Evolutionary conservation across 2,329 filamentous ascomycete species (phyloP).

Genomic region (Cadophora gregata): DNA sequence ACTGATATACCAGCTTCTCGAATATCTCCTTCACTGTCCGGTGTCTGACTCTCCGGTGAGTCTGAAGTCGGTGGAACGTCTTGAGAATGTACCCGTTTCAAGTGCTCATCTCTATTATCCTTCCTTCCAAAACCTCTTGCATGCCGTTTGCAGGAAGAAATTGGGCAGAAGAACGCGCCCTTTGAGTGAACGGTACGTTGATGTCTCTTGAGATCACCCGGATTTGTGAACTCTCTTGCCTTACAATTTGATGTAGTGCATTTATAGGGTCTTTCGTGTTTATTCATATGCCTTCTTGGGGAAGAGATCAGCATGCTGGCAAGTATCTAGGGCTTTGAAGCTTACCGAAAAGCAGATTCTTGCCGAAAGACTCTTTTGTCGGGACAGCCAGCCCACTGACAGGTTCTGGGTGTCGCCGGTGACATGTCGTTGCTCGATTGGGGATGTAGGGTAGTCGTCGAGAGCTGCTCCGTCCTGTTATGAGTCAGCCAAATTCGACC

Average conservation of each 20-base stretch:
- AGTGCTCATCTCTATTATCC: slow-evolving; percentile 25
- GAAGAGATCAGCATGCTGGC: no score
- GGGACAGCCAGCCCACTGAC: slow-evolving; percentile 13
- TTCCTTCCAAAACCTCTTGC: slow-evolving; percentile 22
- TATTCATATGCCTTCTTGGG: slow-evolving; percentile 29
- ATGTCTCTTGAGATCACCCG: slow-evolving; percentile 26
- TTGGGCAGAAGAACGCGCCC: slow-evolving; percentile 20
- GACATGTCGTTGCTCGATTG: neutral
- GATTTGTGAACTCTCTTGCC: slow-evolving; percentile 20
- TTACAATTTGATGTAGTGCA: slow-evolving; percentile 21
- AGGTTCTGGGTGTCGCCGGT: neutral
- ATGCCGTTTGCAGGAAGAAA: slow-evolving; percentile 22
- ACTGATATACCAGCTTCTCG: no score
- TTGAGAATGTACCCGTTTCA: slow-evolving; percentile 20
- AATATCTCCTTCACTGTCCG: neutral
- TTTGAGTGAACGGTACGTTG: slow-evolving; percentile 22
- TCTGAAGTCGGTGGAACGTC: neutral
- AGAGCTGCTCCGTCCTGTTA: neutral
- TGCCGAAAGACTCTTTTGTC: slow-evolving; percentile 12
- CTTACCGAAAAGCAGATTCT: slow-evolving; percentile 23
- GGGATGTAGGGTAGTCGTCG: no score
- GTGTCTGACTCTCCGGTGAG: neutral
- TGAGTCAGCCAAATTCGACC: neutral
- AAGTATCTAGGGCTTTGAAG: no score
- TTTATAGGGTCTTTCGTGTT: slow-evolving; percentile 27